phyloP scores from a whole-genome alignment of 169 alveolate genomes.

The Babesia bigemina region DNA sequence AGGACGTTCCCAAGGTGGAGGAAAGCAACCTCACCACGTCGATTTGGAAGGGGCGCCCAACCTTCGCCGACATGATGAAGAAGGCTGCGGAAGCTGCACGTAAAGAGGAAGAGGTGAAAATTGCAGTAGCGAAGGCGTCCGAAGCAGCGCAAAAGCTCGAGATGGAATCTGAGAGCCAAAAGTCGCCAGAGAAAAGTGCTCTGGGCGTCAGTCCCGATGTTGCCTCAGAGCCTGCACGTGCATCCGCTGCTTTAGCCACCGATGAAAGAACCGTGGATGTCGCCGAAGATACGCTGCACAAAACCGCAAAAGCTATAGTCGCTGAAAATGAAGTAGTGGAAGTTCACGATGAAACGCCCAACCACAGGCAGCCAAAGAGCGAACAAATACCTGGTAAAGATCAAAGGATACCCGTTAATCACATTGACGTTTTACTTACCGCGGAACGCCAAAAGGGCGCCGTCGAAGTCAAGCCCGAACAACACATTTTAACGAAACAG shows the following conservation, averaged over 20 bases:
- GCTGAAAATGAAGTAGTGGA: too few species aligned
- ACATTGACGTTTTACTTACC: background rate
- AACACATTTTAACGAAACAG: background rate
- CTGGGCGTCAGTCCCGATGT: too few species aligned
- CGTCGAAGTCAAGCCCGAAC: background rate
- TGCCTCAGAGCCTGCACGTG: too few species aligned
- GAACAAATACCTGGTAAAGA: background rate
- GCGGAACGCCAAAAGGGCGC: background rate
- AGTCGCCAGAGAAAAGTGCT: too few species aligned
- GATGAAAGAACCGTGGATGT: too few species aligned
- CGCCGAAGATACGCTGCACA: too few species aligned
- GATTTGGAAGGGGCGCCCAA: conserved; percentile 28
- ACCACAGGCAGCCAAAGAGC: background rate
- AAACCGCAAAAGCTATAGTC: too few species aligned
- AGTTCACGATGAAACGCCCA: background rate
- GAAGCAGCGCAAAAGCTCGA: background rate
- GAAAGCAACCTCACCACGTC: background rate
- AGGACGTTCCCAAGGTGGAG: conserved; percentile 8
- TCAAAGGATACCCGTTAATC: background rate
- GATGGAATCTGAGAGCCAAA: background rate
- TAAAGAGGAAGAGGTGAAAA: background rate
- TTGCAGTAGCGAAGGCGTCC: background rate
- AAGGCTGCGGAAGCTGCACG: background rate
- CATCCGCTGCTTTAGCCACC: too few species aligned
- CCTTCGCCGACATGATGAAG: conserved; percentile 21